Evolutionary conservation across 805 yeast genomes (phyloP).

Genomic region (Pichia membranifaciens): DNA sequence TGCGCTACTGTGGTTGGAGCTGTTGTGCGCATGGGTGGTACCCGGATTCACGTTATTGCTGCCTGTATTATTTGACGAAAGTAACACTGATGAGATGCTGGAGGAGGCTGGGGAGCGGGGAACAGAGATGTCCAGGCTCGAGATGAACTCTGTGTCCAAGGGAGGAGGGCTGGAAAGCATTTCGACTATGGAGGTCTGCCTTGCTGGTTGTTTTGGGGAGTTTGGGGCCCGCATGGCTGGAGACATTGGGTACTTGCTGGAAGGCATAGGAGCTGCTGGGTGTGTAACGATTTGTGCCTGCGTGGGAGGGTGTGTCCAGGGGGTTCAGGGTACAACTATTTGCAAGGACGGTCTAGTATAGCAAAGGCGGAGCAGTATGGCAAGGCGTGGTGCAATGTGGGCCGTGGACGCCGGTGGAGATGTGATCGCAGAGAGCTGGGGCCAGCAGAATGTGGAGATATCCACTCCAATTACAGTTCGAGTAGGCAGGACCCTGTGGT

Average conservation of each 20-base stretch:
- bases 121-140: conserved; percentile 8
- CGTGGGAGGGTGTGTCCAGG: too few species aligned
- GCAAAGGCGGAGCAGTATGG: too few species aligned
- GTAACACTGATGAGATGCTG: conserved; percentile 7
- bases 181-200: conserved; percentile 70
- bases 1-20: conserved; percentile 3
- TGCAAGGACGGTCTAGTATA: too few species aligned
- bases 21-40: neutral
- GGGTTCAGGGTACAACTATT: too few species aligned
- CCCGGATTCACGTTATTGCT: neutral
- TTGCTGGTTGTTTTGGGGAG: conserved; percentile 29
- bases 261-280: conserved; percentile 11
- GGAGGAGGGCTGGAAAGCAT: conserved; percentile 74
- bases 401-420: too few species aligned
- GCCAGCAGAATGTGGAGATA: too few species aligned
- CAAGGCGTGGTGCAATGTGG: too few species aligned
- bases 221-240: conserved; percentile 34
- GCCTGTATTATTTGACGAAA: neutral
- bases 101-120: conserved; percentile 9
- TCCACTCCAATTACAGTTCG: too few species aligned
- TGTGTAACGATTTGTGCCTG: too few species aligned
- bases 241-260: conserved; percentile 31
- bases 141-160: conserved; percentile 29
- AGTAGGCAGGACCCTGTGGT: too few species aligned
- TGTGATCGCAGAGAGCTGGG: too few species aligned